phyloP scores from a whole-genome alignment of 768 basidiomycete genomes.

The Sutorius australiensis region DNA sequence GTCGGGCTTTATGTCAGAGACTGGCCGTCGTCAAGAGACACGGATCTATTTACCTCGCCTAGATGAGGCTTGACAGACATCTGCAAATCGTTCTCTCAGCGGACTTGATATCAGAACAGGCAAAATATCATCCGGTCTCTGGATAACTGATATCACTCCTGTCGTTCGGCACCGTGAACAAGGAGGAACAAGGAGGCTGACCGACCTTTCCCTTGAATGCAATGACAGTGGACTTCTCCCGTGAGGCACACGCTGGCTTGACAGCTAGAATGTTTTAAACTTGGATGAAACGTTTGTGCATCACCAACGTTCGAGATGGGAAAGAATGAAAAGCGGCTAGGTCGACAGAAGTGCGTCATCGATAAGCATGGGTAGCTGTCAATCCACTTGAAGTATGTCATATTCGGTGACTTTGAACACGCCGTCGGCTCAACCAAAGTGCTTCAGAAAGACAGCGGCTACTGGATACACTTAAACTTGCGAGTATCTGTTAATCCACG shows the following conservation, averaged over 20 bases:
- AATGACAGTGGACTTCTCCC: constrained; percentile 5
- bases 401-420: background rate
- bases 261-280: constrained; percentile 6
- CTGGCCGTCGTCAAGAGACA: background rate
- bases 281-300: constrained; percentile 19
- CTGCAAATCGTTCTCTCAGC: constrained; percentile 29
- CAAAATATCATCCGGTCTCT: constrained; percentile 24
- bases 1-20: background rate
- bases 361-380: background rate
- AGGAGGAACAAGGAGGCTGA: background rate
- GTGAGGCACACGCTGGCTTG: background rate
- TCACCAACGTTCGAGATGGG: constrained; percentile 25
- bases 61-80: constrained; percentile 23
- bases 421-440: background rate
- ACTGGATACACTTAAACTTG: background rate
- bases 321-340: background rate
- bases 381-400: background rate
- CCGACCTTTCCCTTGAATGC: constrained; percentile 27
- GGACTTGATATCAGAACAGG: constrained; percentile 25
- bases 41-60: constrained; percentile 22
- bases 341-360: background rate
- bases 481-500: background rate
- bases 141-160: background rate
- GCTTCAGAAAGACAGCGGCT: background rate
- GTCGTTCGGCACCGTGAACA: background rate